These are phyloP conservation scores for Fragilariopsis cylindrus DNA, from an alignment of 108 stramenopile species.

Conservation along the genomic window DNA sequence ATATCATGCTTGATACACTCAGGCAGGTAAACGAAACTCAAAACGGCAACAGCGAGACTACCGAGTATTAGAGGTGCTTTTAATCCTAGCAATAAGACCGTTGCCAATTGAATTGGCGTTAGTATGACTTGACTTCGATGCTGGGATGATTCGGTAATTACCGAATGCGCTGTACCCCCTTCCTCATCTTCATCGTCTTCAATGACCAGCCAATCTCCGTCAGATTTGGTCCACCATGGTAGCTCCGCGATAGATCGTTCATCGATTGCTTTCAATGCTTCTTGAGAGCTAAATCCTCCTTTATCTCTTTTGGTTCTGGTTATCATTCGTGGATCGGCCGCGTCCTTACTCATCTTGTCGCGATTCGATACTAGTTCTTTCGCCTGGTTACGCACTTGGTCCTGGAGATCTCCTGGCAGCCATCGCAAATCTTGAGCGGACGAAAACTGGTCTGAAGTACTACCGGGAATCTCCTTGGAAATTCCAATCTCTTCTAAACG, in stretches of 20 bases:
- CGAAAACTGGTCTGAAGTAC: neutral
- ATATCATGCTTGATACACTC: conserved; percentile 8
- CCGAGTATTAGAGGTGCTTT: neutral
- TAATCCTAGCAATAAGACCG: conserved; percentile 8
- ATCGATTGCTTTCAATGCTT: conserved; percentile 43
- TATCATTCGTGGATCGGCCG: neutral
- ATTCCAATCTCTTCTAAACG: conserved; percentile 15
- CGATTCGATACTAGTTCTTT: neutral
- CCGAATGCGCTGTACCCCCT: neutral
- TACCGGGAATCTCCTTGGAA: conserved; percentile 23
- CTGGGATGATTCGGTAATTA: neutral
- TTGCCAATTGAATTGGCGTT: conserved; percentile 1
- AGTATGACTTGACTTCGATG: conserved; percentile 8
- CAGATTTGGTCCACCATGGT: conserved; percentile 52
- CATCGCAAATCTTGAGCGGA: conserved; percentile 44
- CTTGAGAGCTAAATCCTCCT: conserved; percentile 13
- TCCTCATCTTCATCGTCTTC: neutral
- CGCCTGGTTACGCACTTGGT: conserved; percentile 51
- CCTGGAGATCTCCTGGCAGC: conserved; percentile 73
- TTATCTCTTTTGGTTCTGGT: neutral
- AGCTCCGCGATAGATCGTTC: conserved; percentile 31
- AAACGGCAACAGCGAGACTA: neutral
- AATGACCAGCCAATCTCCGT: conserved; percentile 7
- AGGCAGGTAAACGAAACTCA: conserved; percentile 15
- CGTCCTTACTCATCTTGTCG: neutral